Conservation (phyloP, 2,329 filamentous ascomycete species). For the Colletotrichum neosansevieriae region DNA sequence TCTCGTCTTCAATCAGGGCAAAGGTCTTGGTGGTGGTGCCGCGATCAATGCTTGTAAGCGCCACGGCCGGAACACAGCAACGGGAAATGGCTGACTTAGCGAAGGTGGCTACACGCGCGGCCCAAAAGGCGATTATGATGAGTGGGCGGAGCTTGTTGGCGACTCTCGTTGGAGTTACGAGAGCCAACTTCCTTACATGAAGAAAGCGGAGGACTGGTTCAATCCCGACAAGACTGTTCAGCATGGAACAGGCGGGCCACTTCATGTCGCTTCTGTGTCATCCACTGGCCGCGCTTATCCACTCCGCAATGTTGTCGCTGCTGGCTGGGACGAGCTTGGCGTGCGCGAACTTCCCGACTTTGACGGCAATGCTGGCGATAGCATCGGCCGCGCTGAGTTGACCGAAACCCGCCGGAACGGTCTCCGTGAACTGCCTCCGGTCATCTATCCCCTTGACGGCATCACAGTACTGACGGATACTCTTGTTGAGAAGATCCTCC, state of each 20-base stretch:
- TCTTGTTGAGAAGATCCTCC: conserved; percentile 43
- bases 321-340: conserved; percentile 57
- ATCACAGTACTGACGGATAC: conserved; percentile 45
- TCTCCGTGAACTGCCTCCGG: conserved; percentile 44
- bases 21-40: conserved; percentile 30
- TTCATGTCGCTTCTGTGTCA: conserved; percentile 48
- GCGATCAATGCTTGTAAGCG: conserved; percentile 29
- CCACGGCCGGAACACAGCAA: background rate
- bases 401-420: conserved; percentile 45
- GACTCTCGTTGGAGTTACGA: conserved; percentile 57
- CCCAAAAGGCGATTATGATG: conserved; percentile 57
- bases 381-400: conserved; percentile 50
- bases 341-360: conserved; percentile 44
- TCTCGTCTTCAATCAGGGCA: conserved; percentile 20
- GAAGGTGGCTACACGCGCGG: conserved; percentile 57
- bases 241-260: conserved; percentile 55
- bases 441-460: conserved; percentile 44
- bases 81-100: background rate
- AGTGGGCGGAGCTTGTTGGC: conserved; percentile 50
- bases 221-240: conserved; percentile 48
- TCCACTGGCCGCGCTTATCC: conserved; percentile 52
- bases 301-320: conserved; percentile 49
- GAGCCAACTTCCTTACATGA: conserved; percentile 44
- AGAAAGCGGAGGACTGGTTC: conserved; percentile 42
- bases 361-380: conserved; percentile 45